phyloP scores from a whole-genome alignment of 2,329 filamentous ascomycete genomes.

The Ophiostoma ips region DNA sequence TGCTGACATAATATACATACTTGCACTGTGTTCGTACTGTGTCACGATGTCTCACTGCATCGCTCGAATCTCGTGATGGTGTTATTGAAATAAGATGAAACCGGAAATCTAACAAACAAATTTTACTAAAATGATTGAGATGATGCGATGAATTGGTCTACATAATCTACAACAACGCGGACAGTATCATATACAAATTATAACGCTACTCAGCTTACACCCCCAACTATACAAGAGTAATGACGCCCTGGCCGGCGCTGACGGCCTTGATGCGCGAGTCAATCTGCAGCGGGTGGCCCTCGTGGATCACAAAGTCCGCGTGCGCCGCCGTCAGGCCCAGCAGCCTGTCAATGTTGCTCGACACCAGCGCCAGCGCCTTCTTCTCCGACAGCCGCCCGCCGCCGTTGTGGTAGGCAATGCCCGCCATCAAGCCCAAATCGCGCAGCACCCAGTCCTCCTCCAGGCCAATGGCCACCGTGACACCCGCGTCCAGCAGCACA shows the following conservation, averaged over 20 bases:
- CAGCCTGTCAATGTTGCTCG: slow-evolving; percentile 42
- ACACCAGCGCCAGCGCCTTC: slow-evolving; percentile 42
- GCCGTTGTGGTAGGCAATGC: slow-evolving; percentile 43
- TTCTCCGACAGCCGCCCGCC: slow-evolving; percentile 38
- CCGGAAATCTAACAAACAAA: no score
- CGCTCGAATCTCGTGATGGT: no score
- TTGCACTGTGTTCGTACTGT: background rate
- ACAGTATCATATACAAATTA: no score
- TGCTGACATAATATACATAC: background rate
- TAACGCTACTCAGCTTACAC: background rate
- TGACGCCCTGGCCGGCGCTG: slow-evolving; percentile 28
- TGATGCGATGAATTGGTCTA: no score
- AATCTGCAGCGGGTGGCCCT: slow-evolving; percentile 49
- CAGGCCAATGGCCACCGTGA: slow-evolving; percentile 42
- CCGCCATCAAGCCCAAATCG: slow-evolving; percentile 45
- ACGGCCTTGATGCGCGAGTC: slow-evolving; percentile 41
- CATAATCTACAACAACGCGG: no score
- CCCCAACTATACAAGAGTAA: slow-evolving; percentile 12
- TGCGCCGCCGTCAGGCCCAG: slow-evolving; percentile 30
- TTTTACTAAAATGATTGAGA: no score
- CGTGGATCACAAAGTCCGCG: slow-evolving; percentile 45
- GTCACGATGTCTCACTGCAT: no score
- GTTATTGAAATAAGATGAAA: no score
- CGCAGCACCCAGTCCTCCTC: slow-evolving; percentile 49
- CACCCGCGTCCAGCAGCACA: slow-evolving; percentile 42